phyloP scores from a whole-genome alignment of 768 basidiomycete genomes.

The Serendipita sp. region DNA sequence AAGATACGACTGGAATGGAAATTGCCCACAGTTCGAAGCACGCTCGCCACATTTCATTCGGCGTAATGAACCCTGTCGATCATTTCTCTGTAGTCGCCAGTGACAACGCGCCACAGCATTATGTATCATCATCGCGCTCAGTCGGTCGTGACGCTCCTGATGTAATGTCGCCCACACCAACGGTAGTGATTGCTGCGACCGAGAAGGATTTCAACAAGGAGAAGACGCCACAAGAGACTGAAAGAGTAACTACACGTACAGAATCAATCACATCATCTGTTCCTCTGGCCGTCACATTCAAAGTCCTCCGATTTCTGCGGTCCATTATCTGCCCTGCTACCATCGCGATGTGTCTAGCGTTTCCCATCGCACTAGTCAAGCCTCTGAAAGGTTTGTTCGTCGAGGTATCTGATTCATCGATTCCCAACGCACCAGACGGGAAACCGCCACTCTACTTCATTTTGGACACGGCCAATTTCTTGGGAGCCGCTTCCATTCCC shows the following conservation, averaged over 20 bases:
- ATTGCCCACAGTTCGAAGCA: background rate
- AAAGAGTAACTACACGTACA: background rate
- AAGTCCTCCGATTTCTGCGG: slow-evolving; percentile 18
- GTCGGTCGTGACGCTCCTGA: background rate
- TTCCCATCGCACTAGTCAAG: slow-evolving; percentile 41
- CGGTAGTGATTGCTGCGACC: background rate
- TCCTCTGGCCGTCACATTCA: background rate
- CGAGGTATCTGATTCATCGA: slow-evolving; percentile 27
- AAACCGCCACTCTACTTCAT: slow-evolving; percentile 50
- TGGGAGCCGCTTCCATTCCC: slow-evolving; percentile 49
- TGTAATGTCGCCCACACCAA: background rate
- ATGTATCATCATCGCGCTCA: background rate
- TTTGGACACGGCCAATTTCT: slow-evolving; percentile 39
- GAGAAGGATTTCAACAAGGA: background rate
- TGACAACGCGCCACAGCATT: background rate
- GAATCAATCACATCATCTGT: background rate
- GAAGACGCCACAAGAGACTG: background rate
- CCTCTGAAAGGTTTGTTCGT: slow-evolving; percentile 49
- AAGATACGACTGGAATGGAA: background rate
- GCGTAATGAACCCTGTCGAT: background rate
- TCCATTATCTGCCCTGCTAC: slow-evolving; percentile 34
- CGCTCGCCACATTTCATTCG: background rate
- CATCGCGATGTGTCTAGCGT: slow-evolving; percentile 35
- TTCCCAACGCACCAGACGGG: slow-evolving; percentile 45
- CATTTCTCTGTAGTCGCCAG: background rate